A percentile compares a stretch with the other conserved stretches of the same genome.
Conservation (phyloP, 2,329 filamentous ascomycete species). For the Exophiala dermatitidis region DNA sequence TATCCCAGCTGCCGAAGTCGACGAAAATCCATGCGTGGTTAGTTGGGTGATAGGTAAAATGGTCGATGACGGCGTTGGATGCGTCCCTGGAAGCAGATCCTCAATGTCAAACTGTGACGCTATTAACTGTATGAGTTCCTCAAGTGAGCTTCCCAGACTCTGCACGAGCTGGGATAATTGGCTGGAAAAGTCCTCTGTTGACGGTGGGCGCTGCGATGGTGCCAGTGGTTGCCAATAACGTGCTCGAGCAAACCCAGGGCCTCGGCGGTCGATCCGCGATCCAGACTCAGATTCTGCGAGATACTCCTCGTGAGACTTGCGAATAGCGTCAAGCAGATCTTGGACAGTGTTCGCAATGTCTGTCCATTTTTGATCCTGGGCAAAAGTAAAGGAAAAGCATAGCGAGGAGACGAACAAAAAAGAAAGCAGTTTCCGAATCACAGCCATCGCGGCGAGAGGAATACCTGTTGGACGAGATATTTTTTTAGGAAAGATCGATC, state of each 20-base stretch:
- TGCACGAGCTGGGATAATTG: slow-evolving; percentile 7
- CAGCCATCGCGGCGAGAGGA: not conserved
- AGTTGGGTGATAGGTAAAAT: slow-evolving; percentile 11
- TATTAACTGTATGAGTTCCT: slow-evolving; percentile 10
- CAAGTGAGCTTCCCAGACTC: slow-evolving; percentile 7
- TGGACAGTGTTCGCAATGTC: slow-evolving; percentile 3
- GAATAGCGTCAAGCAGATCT: slow-evolving; percentile 6
- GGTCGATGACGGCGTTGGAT: not conserved
- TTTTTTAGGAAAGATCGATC: too few species aligned
- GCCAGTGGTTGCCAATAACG: slow-evolving; percentile 11
- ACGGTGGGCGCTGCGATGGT: slow-evolving; percentile 1
- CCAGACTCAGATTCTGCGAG: not conserved
- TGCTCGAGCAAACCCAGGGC: not conserved
- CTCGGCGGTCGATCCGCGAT: not conserved
- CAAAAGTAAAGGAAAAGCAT: slow-evolving; percentile 1
- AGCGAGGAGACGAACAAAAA: not conserved
- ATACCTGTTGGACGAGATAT: not conserved
- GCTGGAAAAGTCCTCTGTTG: slow-evolving; percentile 4
- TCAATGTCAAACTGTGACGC: slow-evolving; percentile 9
- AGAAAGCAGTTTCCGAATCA: not conserved
- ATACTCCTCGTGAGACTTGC: slow-evolving; percentile 7
- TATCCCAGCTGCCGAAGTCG: not conserved
- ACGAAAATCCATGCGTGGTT: not conserved
- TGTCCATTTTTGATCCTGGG: slow-evolving; percentile 4
- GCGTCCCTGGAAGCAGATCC: not conserved